These are phyloP conservation scores for Phytomonas sp. DNA, from an alignment of 208 protist species.

Conservation along the genomic window DNA sequence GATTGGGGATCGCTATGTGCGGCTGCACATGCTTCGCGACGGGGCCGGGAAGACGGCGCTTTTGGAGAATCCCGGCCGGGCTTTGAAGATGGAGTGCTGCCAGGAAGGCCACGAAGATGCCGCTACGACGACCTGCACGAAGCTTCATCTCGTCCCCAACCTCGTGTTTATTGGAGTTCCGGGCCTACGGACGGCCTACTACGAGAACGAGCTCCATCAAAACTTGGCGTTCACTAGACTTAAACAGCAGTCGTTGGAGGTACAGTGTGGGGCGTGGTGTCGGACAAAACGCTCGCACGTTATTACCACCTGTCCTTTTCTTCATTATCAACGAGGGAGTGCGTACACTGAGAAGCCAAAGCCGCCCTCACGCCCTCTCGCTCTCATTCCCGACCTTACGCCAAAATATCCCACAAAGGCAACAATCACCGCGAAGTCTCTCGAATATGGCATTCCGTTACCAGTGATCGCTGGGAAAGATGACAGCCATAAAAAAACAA, in stretches of 20 bases:
- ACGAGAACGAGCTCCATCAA: slow-evolving; percentile 50
- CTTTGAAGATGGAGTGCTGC: slow-evolving; percentile 41
- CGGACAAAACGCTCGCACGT: slow-evolving; percentile 42
- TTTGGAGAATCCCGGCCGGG: slow-evolving; percentile 30
- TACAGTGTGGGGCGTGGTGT: slow-evolving; percentile 66
- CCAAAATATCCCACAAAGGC: slow-evolving; percentile 28
- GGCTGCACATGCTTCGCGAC: slow-evolving; percentile 66
- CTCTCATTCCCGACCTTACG: slow-evolving; percentile 47
- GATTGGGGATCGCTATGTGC: slow-evolving; percentile 56
- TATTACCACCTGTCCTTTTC: slow-evolving; percentile 53
- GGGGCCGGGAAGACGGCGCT: slow-evolving; percentile 37
- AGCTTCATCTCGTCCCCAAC: slow-evolving; percentile 53
- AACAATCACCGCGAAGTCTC: slow-evolving; percentile 18
- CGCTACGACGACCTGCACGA: slow-evolving; percentile 26
- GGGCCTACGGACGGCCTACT: slow-evolving; percentile 59
- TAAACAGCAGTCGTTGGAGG: slow-evolving; percentile 27
- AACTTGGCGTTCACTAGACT: slow-evolving; percentile 51
- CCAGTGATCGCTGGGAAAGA: slow-evolving; percentile 20
- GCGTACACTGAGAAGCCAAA: slow-evolving; percentile 52
- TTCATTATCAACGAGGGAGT: slow-evolving; percentile 57
- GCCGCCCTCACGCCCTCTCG: slow-evolving; percentile 30
- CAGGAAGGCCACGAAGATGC: slow-evolving; percentile 11
- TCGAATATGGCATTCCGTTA: slow-evolving; percentile 16
- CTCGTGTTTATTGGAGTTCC: slow-evolving; percentile 62
- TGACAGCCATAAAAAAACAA: slow-evolving; percentile 12